phyloP scores from a whole-genome alignment of 2,329 filamentous ascomycete species.

The Aspergillus novofumigatus region DNA sequence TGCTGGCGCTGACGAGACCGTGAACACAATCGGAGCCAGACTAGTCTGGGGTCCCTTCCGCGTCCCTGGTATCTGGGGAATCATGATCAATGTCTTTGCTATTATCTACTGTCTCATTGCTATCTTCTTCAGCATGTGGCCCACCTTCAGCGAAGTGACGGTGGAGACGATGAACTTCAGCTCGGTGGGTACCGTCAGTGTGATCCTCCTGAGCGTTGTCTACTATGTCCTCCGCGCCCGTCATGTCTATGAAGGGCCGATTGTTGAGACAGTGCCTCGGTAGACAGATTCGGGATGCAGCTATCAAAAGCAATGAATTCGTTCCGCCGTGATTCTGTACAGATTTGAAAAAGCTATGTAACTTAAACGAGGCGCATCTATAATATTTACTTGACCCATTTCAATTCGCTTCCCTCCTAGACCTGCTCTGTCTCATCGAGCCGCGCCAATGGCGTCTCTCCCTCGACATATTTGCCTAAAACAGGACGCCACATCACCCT shows the following conservation, averaged over 20 bases:
- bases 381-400: not conserved
- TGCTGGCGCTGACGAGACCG: slow-evolving; percentile 29
- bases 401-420: not conserved
- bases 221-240: slow-evolving; percentile 39
- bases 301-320: not conserved
- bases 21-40: slow-evolving; percentile 11
- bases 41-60: slow-evolving; percentile 23
- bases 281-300: not conserved
- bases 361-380: not conserved
- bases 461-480: slow-evolving; percentile 9
- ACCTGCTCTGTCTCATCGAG: not conserved
- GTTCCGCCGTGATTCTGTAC: not conserved
- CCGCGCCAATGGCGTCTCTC: not conserved
- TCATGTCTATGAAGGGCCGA: slow-evolving; percentile 30
- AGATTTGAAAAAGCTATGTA: not conserved
- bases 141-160: slow-evolving; percentile 32
- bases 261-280: slow-evolving; percentile 15
- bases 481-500: slow-evolving; percentile 11
- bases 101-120: slow-evolving; percentile 41
- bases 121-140: slow-evolving; percentile 48
- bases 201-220: slow-evolving; percentile 36
- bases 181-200: slow-evolving; percentile 40
- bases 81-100: slow-evolving; percentile 41
- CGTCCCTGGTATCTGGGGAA: slow-evolving; percentile 40
- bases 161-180: slow-evolving; percentile 47